These are phyloP conservation scores for Helianthus tuberosus DNA, from an alignment of 129 eudicot species.

Conservation along the genomic window DNA sequence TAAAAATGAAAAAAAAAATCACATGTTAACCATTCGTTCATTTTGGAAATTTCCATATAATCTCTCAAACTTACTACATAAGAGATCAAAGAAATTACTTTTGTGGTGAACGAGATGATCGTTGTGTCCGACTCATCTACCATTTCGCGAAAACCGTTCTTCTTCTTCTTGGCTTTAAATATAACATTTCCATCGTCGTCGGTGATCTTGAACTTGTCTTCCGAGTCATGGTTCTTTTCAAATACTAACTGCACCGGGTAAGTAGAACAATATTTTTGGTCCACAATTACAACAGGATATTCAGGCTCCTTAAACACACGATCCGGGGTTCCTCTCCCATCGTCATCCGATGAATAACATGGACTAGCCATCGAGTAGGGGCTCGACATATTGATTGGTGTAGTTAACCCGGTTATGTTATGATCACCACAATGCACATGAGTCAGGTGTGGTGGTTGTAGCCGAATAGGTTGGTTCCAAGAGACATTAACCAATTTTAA, in stretches of 20 bases:
- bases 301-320: conserved; percentile 39
- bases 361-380: conserved; percentile 39
- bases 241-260: conserved; percentile 30
- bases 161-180: conserved; percentile 34
- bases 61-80: neutral
- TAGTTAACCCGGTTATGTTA: conserved; percentile 21
- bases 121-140: conserved; percentile 27
- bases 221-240: conserved; percentile 32
- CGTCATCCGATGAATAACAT: conserved; percentile 45
- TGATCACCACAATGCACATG: conserved; percentile 26
- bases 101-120: conserved; percentile 28
- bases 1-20: no score
- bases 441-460: conserved; percentile 15
- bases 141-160: conserved; percentile 30
- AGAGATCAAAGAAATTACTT: conserved; percentile 22
- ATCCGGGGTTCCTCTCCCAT: conserved; percentile 30
- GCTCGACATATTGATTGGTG: conserved; percentile 29
- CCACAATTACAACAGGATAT: conserved; percentile 40
- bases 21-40: neutral
- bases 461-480: conserved; percentile 19
- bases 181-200: conserved; percentile 36
- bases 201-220: conserved; percentile 35
- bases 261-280: conserved; percentile 40
- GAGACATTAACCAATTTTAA: conserved; percentile 22
- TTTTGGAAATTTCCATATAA: neutral